These are phyloP conservation scores for Trametes punicea DNA, from an alignment of 768 basidiomycete species.

Conservation along the genomic window DNA sequence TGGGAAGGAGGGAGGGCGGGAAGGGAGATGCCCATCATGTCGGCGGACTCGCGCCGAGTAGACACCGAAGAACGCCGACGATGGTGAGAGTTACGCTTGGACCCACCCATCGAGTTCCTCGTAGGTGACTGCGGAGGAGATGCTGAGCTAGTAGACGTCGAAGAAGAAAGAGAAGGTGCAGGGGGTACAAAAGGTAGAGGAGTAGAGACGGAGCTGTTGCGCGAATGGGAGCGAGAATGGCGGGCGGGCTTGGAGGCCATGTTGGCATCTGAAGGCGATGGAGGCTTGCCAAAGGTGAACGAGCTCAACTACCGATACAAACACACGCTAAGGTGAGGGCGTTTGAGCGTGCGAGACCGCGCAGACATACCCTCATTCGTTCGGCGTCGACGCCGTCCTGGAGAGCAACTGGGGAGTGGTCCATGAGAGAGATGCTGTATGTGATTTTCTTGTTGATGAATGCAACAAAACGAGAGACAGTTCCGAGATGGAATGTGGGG, in stretches of 20 bases:
- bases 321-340: conserved; percentile 4
- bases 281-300: conserved; percentile 59
- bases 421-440: conserved; percentile 35
- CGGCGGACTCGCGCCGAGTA: conserved; percentile 85
- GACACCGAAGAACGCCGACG: conserved; percentile 84
- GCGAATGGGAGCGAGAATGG: conserved; percentile 70
- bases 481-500: conserved; percentile 34
- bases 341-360: neutral
- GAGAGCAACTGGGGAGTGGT: conserved; percentile 31
- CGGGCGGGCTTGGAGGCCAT: conserved; percentile 36
- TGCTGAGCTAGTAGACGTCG: conserved; percentile 34
- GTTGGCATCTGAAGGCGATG: conserved; percentile 35
- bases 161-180: conserved; percentile 25
- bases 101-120: conserved; percentile 24
- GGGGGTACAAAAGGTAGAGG: conserved; percentile 34
- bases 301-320: conserved; percentile 53
- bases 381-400: conserved; percentile 36
- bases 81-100: conserved; percentile 78
- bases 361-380: conserved; percentile 39
- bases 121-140: conserved; percentile 35
- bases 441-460: conserved; percentile 24
- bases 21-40: conserved; percentile 81
- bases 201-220: conserved; percentile 50
- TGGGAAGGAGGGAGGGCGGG: conserved; percentile 57
- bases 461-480: conserved; percentile 35